These are phyloP conservation scores for Zymoseptoria crescenta DNA, from an alignment of 2,329 filamentous ascomycete genomes.

Conservation along the genomic window DNA sequence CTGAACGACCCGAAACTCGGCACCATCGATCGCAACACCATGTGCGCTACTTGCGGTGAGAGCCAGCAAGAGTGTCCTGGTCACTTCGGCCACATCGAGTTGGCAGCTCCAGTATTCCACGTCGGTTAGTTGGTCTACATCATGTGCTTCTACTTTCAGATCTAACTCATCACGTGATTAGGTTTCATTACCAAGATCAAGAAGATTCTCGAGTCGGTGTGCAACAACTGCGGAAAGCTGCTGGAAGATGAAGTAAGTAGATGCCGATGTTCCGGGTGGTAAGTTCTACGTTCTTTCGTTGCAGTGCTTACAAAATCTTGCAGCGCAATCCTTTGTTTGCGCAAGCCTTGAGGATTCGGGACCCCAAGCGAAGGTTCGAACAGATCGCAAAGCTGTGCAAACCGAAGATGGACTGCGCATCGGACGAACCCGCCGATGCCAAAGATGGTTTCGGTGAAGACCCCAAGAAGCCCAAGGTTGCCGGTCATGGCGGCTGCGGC, in stretches of 20 bases:
- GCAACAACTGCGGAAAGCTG: constrained; percentile 97
- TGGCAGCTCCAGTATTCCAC: constrained; percentile 93
- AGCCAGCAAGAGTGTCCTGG: constrained; percentile 93
- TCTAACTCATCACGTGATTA: constrained; percentile 31
- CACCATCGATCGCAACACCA: constrained; percentile 90
- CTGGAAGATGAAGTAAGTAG: constrained; percentile 95
- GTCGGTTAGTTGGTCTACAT: constrained; percentile 44
- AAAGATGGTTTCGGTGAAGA: constrained; percentile 60
- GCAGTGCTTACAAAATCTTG: constrained; percentile 40
- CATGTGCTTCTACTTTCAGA: background rate
- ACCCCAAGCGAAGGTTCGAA: constrained; percentile 91
- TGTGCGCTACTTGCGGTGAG: constrained; percentile 93
- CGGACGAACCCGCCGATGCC: constrained; percentile 59
- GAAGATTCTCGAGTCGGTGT: constrained; percentile 97
- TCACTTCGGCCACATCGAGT: constrained; percentile 97
- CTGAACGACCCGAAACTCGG: constrained; percentile 93
- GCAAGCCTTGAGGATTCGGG: constrained; percentile 73
- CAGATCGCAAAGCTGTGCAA: constrained; percentile 89
- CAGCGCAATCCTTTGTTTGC: constrained; percentile 79
- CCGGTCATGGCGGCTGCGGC: constrained; percentile 79
- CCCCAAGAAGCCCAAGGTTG: constrained; percentile 46
- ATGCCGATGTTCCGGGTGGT: constrained; percentile 28
- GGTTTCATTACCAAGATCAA: constrained; percentile 99
- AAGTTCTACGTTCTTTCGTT: constrained; percentile 20
- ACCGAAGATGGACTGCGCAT: constrained; percentile 75